phyloP scores from a whole-genome alignment of 2,329 filamentous ascomycete species.

The Diaporthe vaccinii region DNA sequence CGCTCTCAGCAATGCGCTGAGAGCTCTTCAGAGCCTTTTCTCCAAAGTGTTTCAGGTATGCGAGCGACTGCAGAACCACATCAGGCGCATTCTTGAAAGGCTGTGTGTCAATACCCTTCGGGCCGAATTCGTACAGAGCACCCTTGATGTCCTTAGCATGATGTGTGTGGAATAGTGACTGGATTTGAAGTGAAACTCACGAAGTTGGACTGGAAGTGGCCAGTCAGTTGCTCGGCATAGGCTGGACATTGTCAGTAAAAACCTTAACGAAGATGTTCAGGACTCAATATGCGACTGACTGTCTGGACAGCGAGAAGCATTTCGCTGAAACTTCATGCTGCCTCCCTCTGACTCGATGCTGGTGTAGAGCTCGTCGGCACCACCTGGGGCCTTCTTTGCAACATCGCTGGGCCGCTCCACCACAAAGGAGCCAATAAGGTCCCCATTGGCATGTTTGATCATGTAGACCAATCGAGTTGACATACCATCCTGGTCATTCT shows the following conservation, averaged over 20 bases:
- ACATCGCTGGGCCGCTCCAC: slow-evolving; percentile 69
- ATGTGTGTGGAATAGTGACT: too few species aligned
- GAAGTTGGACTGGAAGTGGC: slow-evolving; percentile 68
- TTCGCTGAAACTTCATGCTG: slow-evolving; percentile 62
- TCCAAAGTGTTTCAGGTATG: slow-evolving; percentile 69
- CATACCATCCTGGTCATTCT: slow-evolving; percentile 38
- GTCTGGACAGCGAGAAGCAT: slow-evolving; percentile 51
- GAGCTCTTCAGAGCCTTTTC: slow-evolving; percentile 53
- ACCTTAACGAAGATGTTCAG: neutral
- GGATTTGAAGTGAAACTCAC: slow-evolving; percentile 49
- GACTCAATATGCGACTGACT: slow-evolving; percentile 46
- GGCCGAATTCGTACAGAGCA: slow-evolving; percentile 76
- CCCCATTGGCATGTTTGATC: slow-evolving; percentile 58
- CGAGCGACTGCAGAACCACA: slow-evolving; percentile 63
- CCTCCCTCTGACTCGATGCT: slow-evolving; percentile 54
- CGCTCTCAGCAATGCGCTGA: slow-evolving; percentile 37
- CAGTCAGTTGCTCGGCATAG: slow-evolving; percentile 59
- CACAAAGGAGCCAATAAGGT: slow-evolving; percentile 63
- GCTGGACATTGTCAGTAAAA: slow-evolving; percentile 49
- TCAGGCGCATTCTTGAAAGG: slow-evolving; percentile 63
- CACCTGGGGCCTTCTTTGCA: slow-evolving; percentile 57
- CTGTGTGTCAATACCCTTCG: slow-evolving; percentile 60
- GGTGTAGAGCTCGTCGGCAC: slow-evolving; percentile 73
- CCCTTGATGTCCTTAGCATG: slow-evolving; percentile 58
- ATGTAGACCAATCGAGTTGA: slow-evolving; percentile 51